These are phyloP conservation scores for Chaetomium cochliodes DNA, from an alignment of 495 filamentous ascomycete genomes.

Conservation along the genomic window DNA sequence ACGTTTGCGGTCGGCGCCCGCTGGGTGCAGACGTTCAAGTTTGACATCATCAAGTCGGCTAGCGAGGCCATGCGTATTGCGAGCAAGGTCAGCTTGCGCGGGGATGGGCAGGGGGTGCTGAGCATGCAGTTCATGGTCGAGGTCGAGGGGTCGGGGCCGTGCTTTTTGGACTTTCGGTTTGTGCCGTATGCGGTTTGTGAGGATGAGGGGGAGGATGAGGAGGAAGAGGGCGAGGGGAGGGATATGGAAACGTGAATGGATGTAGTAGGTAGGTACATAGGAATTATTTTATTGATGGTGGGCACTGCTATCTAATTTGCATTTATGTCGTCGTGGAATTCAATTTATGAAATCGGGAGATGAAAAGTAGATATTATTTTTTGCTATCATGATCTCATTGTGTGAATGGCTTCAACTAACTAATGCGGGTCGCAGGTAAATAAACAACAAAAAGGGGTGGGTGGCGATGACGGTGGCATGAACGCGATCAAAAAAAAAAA, in stretches of 20 bases:
- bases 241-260: conserved; percentile 2
- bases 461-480: too few species aligned
- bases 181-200: conserved; percentile 49
- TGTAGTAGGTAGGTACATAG: too few species aligned
- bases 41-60: conserved; percentile 78
- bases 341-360: too few species aligned
- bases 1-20: conserved; percentile 63
- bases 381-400: too few species aligned
- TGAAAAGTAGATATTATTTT: too few species aligned
- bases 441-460: too few species aligned
- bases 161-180: conserved; percentile 53
- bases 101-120: conserved; percentile 83
- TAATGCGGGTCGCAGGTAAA: too few species aligned
- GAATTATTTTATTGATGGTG: background rate
- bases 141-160: conserved; percentile 50
- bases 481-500: too few species aligned
- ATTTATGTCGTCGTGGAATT: too few species aligned
- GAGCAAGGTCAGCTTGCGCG: conserved; percentile 85
- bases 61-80: conserved; percentile 85
- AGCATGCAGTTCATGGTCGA: conserved; percentile 98
- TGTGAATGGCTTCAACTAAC: too few species aligned
- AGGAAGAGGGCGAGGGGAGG: conserved; percentile 25
- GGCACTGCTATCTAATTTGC: background rate
- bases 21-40: conserved; percentile 69
- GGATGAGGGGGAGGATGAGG: conserved; percentile 29